Evolutionary conservation across 148 eudicot species (phyloP).

Genomic region (Gaultheria prostrata): DNA sequence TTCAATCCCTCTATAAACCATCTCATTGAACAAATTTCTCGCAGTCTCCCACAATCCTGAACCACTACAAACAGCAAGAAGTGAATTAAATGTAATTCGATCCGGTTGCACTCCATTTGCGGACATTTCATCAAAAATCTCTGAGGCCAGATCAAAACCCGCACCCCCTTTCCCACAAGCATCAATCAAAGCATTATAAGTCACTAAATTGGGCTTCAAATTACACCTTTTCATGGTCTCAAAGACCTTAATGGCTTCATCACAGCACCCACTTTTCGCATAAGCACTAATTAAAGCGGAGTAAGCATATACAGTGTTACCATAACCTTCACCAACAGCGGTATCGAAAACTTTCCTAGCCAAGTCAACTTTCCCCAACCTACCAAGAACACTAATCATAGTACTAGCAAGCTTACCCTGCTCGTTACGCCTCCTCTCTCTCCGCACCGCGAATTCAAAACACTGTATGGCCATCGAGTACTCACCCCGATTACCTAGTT

Average conservation of each 20-base stretch:
- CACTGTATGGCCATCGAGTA: conserved; percentile 54
- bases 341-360: conserved; percentile 66
- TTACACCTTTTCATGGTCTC: conserved; percentile 65
- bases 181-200: conserved; percentile 88
- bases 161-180: conserved; percentile 97
- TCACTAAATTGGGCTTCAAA: conserved; percentile 86
- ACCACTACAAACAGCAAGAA: conserved; percentile 85
- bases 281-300: conserved; percentile 91
- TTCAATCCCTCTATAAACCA: conserved; percentile 73
- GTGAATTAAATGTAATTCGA: conserved; percentile 84
- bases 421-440: conserved; percentile 54
- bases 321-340: conserved; percentile 73
- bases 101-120: conserved; percentile 63
- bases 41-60: conserved; percentile 87
- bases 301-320: conserved; percentile 86
- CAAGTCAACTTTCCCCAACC: conserved; percentile 75
- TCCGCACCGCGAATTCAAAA: conserved; percentile 56
- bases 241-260: conserved; percentile 71
- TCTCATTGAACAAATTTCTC: conserved; percentile 61
- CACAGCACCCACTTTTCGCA: conserved; percentile 68
- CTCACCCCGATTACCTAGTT: conserved; percentile 80
- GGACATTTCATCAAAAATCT: conserved; percentile 71
- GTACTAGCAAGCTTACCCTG: conserved; percentile 83
- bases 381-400: conserved; percentile 92
- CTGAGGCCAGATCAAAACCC: conserved; percentile 48